Base-by-base conservation (phyloP, 768 basidiomycete species). In the Termitomyces sp. region DNA sequence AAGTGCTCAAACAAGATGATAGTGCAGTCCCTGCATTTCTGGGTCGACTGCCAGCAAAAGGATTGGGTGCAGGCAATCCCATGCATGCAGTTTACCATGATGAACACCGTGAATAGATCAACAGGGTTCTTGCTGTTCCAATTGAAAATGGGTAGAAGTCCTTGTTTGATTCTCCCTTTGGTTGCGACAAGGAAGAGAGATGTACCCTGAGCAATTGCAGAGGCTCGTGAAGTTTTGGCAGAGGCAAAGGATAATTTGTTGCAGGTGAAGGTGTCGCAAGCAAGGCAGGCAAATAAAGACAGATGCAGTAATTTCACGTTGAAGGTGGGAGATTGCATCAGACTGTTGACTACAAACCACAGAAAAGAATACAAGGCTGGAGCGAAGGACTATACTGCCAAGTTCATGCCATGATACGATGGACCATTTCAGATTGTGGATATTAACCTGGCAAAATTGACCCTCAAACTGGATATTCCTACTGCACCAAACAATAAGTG, bases 361-460 rank as follows among this genome's bases (percentile, higher is more conserved):
- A 63, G 65, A 0, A 58, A 63, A 0, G 65, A 74, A 1, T 79
- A 75, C 59, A 69, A 68, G 36, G 20, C 64, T 1, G 53, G 60
- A 16, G 73, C 71, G 0, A 62, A 69, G 2, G 65, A 68, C 4
- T 62, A 68, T 0, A 74, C 74, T 0, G 75, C 74, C 0, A 81
- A 82, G 49, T 79, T 79, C 53, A 74, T 81, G 67, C 73, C 76
- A 0, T 55, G 70, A 0, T 76, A 57, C 18, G 72, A 79, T 52
- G 68, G 74, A 0, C 70, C 69, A 4, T 72, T 65, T 49, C 45
- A 13, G 0, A 52, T 72, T 5, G 55, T 53, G 5, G 36, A 48
- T 0, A 50, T 61, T 3, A 8, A 63, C 26, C 57, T 60, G 0
- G 62, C 61, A 5, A 62, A 53, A 0, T 74, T 70, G 0, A 64